A percentile compares a stretch with the other conserved stretches of the same genome.
Evolutionary conservation across 768 basidiomycete species (phyloP).

Genomic region (Mycena rebaudengoi): DNA sequence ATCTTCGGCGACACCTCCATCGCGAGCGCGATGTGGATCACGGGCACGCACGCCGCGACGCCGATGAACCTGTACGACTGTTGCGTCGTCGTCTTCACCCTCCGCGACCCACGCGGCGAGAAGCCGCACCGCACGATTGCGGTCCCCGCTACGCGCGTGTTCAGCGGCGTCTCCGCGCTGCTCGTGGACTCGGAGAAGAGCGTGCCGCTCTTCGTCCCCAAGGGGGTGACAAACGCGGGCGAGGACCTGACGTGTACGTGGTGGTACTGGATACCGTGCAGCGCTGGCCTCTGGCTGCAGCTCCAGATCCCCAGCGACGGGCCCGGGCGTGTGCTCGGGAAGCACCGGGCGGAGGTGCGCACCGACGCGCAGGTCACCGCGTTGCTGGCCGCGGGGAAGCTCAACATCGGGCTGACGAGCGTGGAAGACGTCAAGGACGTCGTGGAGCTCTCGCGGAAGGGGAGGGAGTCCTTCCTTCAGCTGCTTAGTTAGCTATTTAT

Average conservation of each 20-base stretch:
- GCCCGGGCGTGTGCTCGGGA: no score
- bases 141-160: slow-evolving; percentile 28
- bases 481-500: background rate
- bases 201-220: background rate
- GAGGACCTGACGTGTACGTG: background rate
- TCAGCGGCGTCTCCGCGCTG: no score
- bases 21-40: slow-evolving; percentile 34
- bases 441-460: background rate
- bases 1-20: slow-evolving; percentile 36
- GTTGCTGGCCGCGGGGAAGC: background rate
- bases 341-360: background rate
- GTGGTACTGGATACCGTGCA: slow-evolving; percentile 4
- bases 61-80: slow-evolving; percentile 37
- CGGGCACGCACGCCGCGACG: slow-evolving; percentile 23
- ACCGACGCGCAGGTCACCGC: background rate
- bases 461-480: background rate
- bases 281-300: no score
- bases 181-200: background rate
- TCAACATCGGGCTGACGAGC: background rate
- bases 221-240: background rate
- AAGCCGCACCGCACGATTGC: slow-evolving; percentile 4
- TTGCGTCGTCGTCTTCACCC: slow-evolving; percentile 32
- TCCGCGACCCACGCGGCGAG: background rate
- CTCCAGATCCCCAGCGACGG: no score
- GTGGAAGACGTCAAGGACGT: background rate